Percentiles rank a stretch among this genome's conserved stretches.
Evolutionary conservation across 2,329 filamentous ascomycete species (phyloP).

Genomic region (Aspergillus phoenicis): DNA sequence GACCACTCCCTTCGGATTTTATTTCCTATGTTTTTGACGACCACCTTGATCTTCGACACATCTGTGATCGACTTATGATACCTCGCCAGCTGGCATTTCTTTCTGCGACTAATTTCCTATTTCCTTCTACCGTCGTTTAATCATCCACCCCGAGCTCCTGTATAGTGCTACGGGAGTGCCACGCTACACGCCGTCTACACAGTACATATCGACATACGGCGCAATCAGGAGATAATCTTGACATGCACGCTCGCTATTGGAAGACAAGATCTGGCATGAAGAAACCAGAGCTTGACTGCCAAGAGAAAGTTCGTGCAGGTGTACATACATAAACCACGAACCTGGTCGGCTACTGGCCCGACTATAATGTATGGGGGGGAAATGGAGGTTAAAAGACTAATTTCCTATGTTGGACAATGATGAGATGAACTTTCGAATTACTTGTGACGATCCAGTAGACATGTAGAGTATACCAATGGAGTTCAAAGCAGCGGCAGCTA

Average conservation of each 20-base stretch:
- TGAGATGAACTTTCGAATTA: background rate
- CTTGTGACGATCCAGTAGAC: too few relatives aligned
- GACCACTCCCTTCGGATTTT: conserved; percentile 21
- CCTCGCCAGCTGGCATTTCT: conserved; percentile 28
- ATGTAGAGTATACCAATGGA: too few relatives aligned
- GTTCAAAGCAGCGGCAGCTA: conserved; percentile 5
- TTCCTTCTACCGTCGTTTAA: conserved; percentile 37
- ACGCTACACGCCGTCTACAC: conserved; percentile 28
- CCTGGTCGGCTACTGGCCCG: conserved; percentile 24
- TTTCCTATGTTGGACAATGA: conserved; percentile 35
- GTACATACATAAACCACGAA: conserved; percentile 34
- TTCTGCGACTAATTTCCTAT: conserved; percentile 32
- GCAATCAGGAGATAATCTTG: conserved; percentile 21
- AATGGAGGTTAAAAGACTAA: conserved; percentile 28
- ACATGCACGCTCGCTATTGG: conserved; percentile 16
- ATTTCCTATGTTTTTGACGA: conserved; percentile 26
- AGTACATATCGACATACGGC: conserved; percentile 32
- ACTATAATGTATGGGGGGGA: conserved; percentile 29
- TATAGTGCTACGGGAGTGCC: conserved; percentile 31
- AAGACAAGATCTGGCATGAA: conserved; percentile 13
- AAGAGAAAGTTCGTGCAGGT: conserved; percentile 28
- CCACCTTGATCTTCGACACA: conserved; percentile 21
- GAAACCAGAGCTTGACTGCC: conserved; percentile 3
- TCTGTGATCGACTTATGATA: conserved; percentile 24
- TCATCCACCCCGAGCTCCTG: conserved; percentile 31